Conservation (phyloP, 2,329 filamentous ascomycete species). For the Elsinoe australis region DNA sequence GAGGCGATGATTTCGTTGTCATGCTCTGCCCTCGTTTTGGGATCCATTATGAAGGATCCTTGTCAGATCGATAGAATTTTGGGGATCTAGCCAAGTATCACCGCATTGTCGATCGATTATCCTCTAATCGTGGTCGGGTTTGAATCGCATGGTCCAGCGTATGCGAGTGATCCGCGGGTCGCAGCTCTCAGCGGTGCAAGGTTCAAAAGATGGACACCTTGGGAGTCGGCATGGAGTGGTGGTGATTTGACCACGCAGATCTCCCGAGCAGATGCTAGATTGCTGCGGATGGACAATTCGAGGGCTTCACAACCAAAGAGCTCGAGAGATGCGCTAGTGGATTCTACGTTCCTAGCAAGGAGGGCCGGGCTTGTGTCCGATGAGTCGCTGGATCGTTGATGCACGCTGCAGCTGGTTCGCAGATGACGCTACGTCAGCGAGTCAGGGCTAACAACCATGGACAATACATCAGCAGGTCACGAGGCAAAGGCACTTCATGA, state of each 20-base stretch:
- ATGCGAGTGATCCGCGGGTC: no score
- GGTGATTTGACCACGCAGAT: conserved; percentile 7
- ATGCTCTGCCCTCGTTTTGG: conserved; percentile 17
- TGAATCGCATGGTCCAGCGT: no score
- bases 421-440: not conserved
- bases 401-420: no score
- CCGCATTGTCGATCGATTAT: no score
- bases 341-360: not conserved
- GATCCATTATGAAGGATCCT: conserved; percentile 16
- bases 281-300: no score
- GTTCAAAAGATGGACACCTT: no score
- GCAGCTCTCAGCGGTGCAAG: no score
- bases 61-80: not conserved
- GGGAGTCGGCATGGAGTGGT: not conserved
- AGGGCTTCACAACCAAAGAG: not conserved
- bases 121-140: no score
- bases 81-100: no score
- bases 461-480: no score
- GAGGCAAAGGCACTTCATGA: no score
- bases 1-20: conserved; percentile 18
- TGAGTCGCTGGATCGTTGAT: not conserved
- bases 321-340: not conserved
- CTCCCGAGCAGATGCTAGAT: conserved; percentile 3
- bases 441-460: not conserved
- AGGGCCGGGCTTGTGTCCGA: not conserved